Evolutionary conservation across 768 basidiomycete genomes (phyloP).

Genomic region (Kwoniella newhampshirensis): DNA sequence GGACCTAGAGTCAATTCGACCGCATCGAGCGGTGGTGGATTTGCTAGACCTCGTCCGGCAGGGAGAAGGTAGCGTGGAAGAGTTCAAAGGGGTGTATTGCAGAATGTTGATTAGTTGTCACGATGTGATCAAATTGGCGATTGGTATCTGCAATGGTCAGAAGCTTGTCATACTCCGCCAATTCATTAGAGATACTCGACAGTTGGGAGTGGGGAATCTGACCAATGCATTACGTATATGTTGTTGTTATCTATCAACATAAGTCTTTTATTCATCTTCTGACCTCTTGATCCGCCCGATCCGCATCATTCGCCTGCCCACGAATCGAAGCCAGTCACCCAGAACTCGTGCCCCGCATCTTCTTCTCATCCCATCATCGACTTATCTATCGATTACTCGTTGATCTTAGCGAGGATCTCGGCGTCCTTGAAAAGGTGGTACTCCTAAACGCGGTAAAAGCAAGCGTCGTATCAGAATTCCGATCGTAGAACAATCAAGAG

Average conservation of each 20-base stretch:
- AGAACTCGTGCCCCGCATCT: background rate
- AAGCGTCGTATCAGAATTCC: constrained; percentile 6
- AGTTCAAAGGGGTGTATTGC: too few species aligned
- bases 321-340: background rate
- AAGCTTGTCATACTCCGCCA: too few species aligned
- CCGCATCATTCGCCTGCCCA: background rate
- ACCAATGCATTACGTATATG: constrained; percentile 9
- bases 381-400: constrained; percentile 61
- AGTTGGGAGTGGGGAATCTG: constrained; percentile 7
- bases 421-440: constrained; percentile 91
- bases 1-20: constrained; percentile 45
- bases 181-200: too few species aligned
- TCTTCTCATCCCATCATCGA: background rate
- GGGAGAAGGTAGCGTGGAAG: constrained; percentile 30
- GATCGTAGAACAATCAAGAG: too few species aligned
- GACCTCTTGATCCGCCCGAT: background rate
- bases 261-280: background rate
- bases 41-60: constrained; percentile 48
- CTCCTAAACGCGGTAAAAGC: constrained; percentile 62
- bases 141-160: too few species aligned
- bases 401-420: constrained; percentile 94
- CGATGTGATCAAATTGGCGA: too few species aligned
- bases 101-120: too few species aligned
- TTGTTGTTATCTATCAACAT: background rate
- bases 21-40: constrained; percentile 39